phyloP scores from a whole-genome alignment of 2,329 filamentous ascomycete genomes.

The Pseudogymnoascus sp. region DNA sequence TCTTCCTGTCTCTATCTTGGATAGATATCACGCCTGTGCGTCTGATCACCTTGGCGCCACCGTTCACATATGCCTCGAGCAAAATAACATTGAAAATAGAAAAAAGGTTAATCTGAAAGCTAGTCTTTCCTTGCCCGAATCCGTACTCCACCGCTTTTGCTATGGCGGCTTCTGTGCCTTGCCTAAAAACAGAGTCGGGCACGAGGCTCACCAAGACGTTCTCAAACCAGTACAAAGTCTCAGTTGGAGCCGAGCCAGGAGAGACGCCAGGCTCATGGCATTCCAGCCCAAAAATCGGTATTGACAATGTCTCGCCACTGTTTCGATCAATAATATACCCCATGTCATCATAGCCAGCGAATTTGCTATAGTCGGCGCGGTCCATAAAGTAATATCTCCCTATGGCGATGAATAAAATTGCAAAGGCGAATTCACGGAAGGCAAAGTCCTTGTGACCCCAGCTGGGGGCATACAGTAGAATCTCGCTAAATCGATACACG shows the following conservation, averaged over 20 bases:
- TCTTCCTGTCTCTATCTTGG: not conserved
- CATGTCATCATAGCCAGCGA: not conserved
- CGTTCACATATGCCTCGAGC: not conserved
- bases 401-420: not conserved
- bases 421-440: not conserved
- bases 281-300: not conserved
- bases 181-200: not conserved
- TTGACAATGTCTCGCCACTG: not conserved
- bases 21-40: not conserved
- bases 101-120: not conserved
- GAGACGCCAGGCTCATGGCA: not conserved
- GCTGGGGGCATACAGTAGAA: not conserved
- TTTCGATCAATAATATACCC: not conserved
- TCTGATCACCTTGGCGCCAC: not conserved
- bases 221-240: slow-evolving; percentile 4
- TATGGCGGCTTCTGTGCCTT: not conserved
- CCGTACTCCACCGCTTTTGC: not conserved
- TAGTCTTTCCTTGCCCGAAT: not conserved
- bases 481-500: too few species aligned
- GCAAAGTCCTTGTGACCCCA: not conserved
- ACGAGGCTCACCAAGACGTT: not conserved
- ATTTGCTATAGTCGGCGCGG: not conserved
- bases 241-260: not conserved
- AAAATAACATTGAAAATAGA: not conserved
- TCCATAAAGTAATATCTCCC: not conserved